Conservation (phyloP, 441 rosid species). For the California macrophylla region DNA sequence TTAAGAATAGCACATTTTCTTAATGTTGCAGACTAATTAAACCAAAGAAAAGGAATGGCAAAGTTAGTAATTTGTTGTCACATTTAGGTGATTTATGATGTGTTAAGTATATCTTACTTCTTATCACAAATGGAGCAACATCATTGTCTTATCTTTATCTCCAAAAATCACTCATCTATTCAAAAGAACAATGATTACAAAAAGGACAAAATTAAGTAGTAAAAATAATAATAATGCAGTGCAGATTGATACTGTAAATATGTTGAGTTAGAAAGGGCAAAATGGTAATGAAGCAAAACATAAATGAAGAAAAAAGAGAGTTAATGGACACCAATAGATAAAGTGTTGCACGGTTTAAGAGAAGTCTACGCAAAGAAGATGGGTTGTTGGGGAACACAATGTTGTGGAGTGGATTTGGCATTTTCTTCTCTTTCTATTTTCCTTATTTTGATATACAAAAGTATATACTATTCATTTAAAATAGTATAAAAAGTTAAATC, state of each 20-base stretch:
- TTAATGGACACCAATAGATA: background rate
- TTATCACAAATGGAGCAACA: no score
- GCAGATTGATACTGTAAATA: background rate
- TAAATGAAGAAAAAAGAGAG: background rate
- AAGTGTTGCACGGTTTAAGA: background rate
- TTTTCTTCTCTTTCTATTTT: background rate
- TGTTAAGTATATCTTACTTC: no score
- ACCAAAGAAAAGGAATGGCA: no score
- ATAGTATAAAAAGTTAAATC: no score
- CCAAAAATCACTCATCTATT: background rate
- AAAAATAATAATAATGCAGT: background rate
- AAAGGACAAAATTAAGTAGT: background rate
- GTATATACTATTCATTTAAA: no score
- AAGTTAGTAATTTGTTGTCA: no score
- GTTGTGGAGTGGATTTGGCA: conserved; percentile 1
- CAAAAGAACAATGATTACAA: background rate
- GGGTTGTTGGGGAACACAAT: background rate
- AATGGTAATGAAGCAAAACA: background rate
- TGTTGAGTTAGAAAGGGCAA: background rate
- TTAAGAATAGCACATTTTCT: no score
- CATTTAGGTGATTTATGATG: no score
- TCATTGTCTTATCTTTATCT: background rate
- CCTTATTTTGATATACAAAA: no score
- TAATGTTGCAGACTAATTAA: no score
- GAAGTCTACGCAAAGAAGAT: background rate